phyloP scores from a whole-genome alignment of 495 filamentous ascomycete genomes.

The Glarea lozoyensis region DNA sequence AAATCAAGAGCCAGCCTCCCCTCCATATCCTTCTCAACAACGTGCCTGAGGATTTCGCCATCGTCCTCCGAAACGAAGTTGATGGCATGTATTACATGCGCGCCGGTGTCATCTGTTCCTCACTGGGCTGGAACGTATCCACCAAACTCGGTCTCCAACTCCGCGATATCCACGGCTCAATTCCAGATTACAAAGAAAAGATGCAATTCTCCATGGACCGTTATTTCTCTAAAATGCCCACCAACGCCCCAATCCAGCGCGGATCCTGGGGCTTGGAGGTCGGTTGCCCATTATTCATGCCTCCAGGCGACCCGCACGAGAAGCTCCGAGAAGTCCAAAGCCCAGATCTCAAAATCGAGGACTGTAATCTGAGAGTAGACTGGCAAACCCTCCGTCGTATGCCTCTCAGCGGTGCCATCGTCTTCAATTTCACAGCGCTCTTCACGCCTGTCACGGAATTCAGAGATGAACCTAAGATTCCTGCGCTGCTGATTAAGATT shows the following conservation, averaged over 20 bases:
- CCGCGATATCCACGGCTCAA: conserved; percentile 64
- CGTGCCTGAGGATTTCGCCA: conserved; percentile 80
- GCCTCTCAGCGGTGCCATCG: conserved; percentile 63
- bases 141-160: conserved; percentile 68
- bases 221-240: conserved; percentile 75
- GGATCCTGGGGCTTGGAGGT: conserved; percentile 84
- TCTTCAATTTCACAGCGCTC: conserved; percentile 89
- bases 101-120: conserved; percentile 71
- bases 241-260: conserved; percentile 70
- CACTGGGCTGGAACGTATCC: conserved; percentile 72
- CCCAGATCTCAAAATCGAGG: conserved; percentile 43
- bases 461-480: conserved; percentile 65
- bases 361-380: conserved; percentile 73
- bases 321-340: conserved; percentile 46
- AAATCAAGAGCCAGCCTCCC: conserved; percentile 55
- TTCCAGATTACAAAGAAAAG: conserved; percentile 87
- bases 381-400: conserved; percentile 86
- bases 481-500: conserved; percentile 57
- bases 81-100: conserved; percentile 70
- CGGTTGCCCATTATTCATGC: conserved; percentile 70
- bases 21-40: conserved; percentile 71
- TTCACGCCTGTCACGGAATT: conserved; percentile 74
- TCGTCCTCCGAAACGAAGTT: conserved; percentile 64
- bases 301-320: conserved; percentile 63
- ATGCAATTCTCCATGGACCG: conserved; percentile 87